phyloP scores from a whole-genome alignment of 2,329 filamentous ascomycete species.

The Onygenales sp. region DNA sequence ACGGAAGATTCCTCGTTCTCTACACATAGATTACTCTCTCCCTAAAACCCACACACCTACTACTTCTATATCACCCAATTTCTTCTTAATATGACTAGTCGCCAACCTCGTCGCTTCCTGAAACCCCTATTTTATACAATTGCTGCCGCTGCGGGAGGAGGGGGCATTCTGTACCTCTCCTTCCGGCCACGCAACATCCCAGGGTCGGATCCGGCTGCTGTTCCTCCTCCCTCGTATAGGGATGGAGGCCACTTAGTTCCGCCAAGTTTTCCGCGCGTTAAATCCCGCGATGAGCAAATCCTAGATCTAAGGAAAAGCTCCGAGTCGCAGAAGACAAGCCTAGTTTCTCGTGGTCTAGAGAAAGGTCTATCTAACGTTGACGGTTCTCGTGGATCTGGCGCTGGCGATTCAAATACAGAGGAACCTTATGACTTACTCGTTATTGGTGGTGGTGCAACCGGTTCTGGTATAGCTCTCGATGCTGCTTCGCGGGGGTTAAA shows the following conservation, averaged over 20 bases:
- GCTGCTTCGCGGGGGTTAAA: conserved; percentile 69
- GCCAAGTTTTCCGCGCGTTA: conserved; percentile 43
- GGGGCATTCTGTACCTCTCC: conserved; percentile 50
- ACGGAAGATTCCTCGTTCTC: no score
- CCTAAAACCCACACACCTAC: no score
- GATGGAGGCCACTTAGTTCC: conserved; percentile 48
- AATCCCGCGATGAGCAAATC: conserved; percentile 42
- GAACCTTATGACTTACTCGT: conserved; percentile 65
- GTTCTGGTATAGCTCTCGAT: conserved; percentile 71
- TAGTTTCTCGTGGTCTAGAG: not conserved
- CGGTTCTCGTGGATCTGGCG: conserved; percentile 10
- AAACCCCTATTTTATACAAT: conserved; percentile 51
- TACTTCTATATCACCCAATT: not conserved
- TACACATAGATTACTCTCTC: no score
- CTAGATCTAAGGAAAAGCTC: conserved; percentile 32
- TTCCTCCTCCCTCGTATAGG: conserved; percentile 54
- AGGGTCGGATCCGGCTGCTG: conserved; percentile 51
- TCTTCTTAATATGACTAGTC: conserved; percentile 26
- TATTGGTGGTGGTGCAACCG: conserved; percentile 71
- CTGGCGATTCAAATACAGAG: conserved; percentile 20
- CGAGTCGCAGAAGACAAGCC: not conserved
- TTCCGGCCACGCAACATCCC: conserved; percentile 57
- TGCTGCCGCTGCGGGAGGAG: conserved; percentile 44
- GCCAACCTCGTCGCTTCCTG: conserved; percentile 40
- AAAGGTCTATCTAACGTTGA: not conserved